Base-by-base conservation (phyloP, 2,329 filamentous ascomycete species). In the Penicillium sp. region DNA sequence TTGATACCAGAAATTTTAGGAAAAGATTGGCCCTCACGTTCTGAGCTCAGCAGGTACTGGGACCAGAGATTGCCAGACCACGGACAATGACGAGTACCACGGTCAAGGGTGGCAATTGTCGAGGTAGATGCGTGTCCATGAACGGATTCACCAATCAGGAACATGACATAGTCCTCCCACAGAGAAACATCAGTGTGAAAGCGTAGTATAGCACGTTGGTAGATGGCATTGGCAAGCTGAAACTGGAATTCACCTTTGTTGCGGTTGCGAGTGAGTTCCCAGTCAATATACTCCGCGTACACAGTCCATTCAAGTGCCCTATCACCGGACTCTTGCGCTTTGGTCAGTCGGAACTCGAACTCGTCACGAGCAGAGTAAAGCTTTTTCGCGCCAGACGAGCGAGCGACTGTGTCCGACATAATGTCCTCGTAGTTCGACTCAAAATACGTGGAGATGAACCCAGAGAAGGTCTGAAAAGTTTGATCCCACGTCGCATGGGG, bases 31-130 rank as follows among this genome's bases (percentile, higher is more conserved):
- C 77, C 77, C 43, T 85, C 82, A 30, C 85, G 78, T 64, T 96
- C 92, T 3, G 87, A 85, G 13, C 81, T 83, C 35, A 95, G 67
- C 16, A 98, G 82, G 48, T 89, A 89, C 49, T 90, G 81, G 5
- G 86, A 85, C 92, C 92, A 98, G 5, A 98, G 73, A 17, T 78
- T 75, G 11, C 92, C 92, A 5, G 88, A 93, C 84, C 88, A 94
- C 2, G 92, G 89, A 52, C 90, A 95, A 63, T 96, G 92, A 29
- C 82, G 77, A 7, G 89, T 92, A 9, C 87, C 88, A 48, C 88
- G 78, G 52, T 87, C 81, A 2, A 93, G 72, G 5, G 90, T 75
- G 31, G 85, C 76, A 7, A 94, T 73, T 25, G 84, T 62, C 7
- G 69, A 65, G 3, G 69, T 62, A 31, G 66, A 51, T 2, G 51